These are phyloP conservation scores for Cystobasidium sp. DNA, from an alignment of 1,284 basidiomycete genomes.

Conservation along the genomic window DNA sequence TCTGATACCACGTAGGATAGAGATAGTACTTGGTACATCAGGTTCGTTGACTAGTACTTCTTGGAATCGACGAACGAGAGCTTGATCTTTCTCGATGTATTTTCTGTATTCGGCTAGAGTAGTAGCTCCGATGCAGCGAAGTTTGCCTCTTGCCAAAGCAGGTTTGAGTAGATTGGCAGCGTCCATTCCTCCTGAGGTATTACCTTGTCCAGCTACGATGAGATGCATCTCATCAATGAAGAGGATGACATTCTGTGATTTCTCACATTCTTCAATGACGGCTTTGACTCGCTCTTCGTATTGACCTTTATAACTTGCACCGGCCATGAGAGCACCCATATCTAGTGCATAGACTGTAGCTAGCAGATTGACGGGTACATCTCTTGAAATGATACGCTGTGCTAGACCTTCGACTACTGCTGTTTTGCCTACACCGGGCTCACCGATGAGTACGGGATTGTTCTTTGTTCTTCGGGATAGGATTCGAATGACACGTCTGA, in stretches of 20 bases:
- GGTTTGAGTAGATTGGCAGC: conserved; percentile 81
- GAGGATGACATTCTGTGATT: conserved; percentile 83
- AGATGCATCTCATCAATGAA: conserved; percentile 87
- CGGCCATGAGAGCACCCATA: conserved; percentile 94
- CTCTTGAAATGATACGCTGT: conserved; percentile 88
- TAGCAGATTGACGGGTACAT: conserved; percentile 77
- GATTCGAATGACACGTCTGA: conserved; percentile 68
- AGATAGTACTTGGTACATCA: conserved; percentile 85
- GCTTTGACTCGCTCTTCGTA: conserved; percentile 97
- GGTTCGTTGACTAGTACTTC: conserved; percentile 89
- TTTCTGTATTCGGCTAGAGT: conserved; percentile 73
- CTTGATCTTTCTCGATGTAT: conserved; percentile 93
- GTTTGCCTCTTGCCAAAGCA: conserved; percentile 75
- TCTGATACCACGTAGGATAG: conserved; percentile 86
- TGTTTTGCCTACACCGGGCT: conserved; percentile 56
- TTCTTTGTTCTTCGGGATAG: conserved; percentile 73
- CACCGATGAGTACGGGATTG: conserved; percentile 82
- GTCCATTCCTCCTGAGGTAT: conserved; percentile 59
- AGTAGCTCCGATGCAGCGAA: conserved; percentile 87
- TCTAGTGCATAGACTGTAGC: conserved; percentile 67
- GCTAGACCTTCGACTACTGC: conserved; percentile 95
- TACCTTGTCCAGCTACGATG: conserved; percentile 79
- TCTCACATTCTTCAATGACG: conserved; percentile 90
- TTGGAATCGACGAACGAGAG: conserved; percentile 87
- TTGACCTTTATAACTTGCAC: conserved; percentile 76